These are phyloP conservation scores for Microbotryomycetes sp. DNA, from an alignment of 1,284 basidiomycete genomes.

Conservation along the genomic window DNA sequence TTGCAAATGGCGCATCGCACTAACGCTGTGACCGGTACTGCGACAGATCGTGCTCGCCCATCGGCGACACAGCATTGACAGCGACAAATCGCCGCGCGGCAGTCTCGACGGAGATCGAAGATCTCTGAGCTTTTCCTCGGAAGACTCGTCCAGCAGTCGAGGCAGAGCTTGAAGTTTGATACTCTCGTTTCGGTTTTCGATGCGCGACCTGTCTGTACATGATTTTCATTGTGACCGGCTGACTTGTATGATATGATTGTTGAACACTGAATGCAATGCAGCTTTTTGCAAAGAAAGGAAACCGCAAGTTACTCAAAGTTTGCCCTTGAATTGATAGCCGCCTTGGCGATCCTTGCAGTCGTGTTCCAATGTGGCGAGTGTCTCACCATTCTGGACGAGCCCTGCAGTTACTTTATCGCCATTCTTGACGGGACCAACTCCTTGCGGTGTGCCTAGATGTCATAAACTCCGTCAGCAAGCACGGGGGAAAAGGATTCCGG, in stretches of 20 bases:
- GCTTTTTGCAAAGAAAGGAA: neutral
- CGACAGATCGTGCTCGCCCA: constrained; percentile 7
- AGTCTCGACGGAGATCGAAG: neutral
- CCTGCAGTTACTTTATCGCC: neutral
- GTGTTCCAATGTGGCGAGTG: neutral
- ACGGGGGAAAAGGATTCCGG: neutral
- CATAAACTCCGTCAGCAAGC: neutral
- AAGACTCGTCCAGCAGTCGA: neutral
- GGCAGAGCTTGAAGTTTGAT: too few species aligned
- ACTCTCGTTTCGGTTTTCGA: too few species aligned
- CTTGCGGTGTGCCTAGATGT: neutral
- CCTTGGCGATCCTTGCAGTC: neutral
- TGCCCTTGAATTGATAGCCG: neutral
- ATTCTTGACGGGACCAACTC: neutral
- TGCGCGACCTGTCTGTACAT: too few species aligned
- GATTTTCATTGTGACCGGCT: too few species aligned
- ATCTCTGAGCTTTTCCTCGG: neutral
- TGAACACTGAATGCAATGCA: neutral
- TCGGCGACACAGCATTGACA: neutral
- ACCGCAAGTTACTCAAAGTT: neutral
- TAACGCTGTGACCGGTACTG: neutral
- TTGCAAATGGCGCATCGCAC: neutral
- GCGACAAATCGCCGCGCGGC: neutral
- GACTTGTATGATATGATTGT: neutral
- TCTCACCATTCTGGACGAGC: neutral